phyloP scores from a whole-genome alignment of 495 filamentous ascomycete genomes.

The Barbatosphaeria neglecta region DNA sequence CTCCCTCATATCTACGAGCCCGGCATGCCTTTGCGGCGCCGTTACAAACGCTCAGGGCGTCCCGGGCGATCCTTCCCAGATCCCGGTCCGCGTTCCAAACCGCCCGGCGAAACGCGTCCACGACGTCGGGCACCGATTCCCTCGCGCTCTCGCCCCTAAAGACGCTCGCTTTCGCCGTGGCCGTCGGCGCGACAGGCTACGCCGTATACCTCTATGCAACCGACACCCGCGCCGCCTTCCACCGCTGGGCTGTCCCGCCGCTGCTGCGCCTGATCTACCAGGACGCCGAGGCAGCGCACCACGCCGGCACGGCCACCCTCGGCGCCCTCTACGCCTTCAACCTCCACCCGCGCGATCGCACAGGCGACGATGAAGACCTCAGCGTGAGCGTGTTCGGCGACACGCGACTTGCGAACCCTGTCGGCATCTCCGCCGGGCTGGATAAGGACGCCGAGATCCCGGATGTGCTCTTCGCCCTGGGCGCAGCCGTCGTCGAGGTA shows the following conservation, averaged over 20 bases:
- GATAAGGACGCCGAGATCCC: slow-evolving; percentile 90
- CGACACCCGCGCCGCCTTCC: slow-evolving; percentile 79
- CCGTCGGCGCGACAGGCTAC: slow-evolving; percentile 26
- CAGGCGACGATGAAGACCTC: slow-evolving; percentile 15
- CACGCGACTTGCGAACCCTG: slow-evolving; percentile 64
- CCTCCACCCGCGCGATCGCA: slow-evolving; percentile 64
- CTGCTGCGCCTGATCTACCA: slow-evolving; percentile 57
- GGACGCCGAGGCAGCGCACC: slow-evolving; percentile 88
- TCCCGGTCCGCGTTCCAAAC: slow-evolving; percentile 4
- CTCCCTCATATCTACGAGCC: slow-evolving; percentile 20
- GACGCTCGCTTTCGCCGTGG: slow-evolving; percentile 43
- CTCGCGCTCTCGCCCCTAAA: slow-evolving; percentile 26
- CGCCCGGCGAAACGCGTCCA: slow-evolving; percentile 24
- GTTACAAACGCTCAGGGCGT: slow-evolving; percentile 14
- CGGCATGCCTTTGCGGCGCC: slow-evolving; percentile 15
- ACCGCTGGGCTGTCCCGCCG: slow-evolving; percentile 69
- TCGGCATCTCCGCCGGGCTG: slow-evolving; percentile 84
- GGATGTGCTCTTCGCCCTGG: slow-evolving; percentile 67
- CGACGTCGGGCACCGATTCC: slow-evolving; percentile 19
- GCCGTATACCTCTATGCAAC: slow-evolving; percentile 66
- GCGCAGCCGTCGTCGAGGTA: slow-evolving; percentile 76
- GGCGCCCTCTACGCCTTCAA: slow-evolving; percentile 55
- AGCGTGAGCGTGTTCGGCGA: slow-evolving; percentile 57
- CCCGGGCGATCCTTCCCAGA: slow-evolving; percentile 2
- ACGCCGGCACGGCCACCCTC: slow-evolving; percentile 56